These are phyloP conservation scores for Nidularia sp. DNA, from an alignment of 768 basidiomycete species.

Conservation along the genomic window DNA sequence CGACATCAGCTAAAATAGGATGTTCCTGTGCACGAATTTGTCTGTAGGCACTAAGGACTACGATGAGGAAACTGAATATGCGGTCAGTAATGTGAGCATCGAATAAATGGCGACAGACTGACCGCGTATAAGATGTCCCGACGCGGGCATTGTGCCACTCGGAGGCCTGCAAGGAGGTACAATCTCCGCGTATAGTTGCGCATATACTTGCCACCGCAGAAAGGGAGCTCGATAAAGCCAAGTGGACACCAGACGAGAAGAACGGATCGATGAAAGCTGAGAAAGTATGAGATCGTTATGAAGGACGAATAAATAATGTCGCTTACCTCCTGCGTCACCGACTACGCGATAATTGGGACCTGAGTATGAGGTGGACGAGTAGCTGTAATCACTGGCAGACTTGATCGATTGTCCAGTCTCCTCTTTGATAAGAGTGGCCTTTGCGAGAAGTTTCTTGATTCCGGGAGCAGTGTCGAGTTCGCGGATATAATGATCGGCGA, in stretches of 20 bases:
- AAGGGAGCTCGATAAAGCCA: slow-evolving; percentile 24
- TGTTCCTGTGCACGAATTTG: slow-evolving; percentile 37
- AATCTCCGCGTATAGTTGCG: slow-evolving; percentile 25
- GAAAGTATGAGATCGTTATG: not conserved
- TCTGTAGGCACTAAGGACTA: slow-evolving; percentile 43
- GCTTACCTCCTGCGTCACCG: slow-evolving; percentile 23
- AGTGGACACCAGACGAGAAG: slow-evolving; percentile 27
- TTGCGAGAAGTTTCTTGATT: slow-evolving; percentile 18
- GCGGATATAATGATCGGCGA: slow-evolving; percentile 26
- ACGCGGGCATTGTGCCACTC: slow-evolving; percentile 26
- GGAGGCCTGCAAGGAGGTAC: slow-evolving; percentile 21
- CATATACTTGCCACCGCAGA: slow-evolving; percentile 29
- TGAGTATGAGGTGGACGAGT: slow-evolving; percentile 23
- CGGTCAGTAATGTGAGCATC: not conserved
- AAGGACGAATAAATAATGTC: not conserved
- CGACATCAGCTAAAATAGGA: slow-evolving; percentile 35
- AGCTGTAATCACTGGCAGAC: slow-evolving; percentile 27
- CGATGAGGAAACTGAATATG: slow-evolving; percentile 33
- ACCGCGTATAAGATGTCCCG: slow-evolving; percentile 30
- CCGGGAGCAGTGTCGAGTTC: slow-evolving; percentile 28
- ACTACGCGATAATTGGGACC: slow-evolving; percentile 24
- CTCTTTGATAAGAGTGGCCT: slow-evolving; percentile 13
- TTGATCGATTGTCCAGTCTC: slow-evolving; percentile 11
- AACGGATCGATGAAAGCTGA: slow-evolving; percentile 23
- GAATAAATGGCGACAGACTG: not conserved